Evolutionary conservation across 805 yeast genomes (phyloP).

Genomic region (Metschnikowia picachoensis): DNA sequence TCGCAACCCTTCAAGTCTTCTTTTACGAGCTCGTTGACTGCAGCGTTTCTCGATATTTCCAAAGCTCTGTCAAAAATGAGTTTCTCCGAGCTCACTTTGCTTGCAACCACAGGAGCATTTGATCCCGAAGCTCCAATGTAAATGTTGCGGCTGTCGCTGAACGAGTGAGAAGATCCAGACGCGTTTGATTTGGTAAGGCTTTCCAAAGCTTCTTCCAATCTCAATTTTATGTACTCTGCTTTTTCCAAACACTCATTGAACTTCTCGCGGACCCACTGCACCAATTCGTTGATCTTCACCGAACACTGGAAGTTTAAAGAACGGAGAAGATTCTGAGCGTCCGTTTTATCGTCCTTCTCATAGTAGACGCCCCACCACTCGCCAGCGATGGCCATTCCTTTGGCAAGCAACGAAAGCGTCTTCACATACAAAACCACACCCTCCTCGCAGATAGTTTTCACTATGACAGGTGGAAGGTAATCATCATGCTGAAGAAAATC

Average conservation of each 20-base stretch:
- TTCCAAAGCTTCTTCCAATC: constrained; percentile 49
- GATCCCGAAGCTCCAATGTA: constrained; percentile 11
- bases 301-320: constrained; percentile 22
- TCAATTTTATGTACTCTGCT: constrained; percentile 72
- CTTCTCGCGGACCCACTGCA: constrained; percentile 87
- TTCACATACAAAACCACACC: constrained; percentile 84
- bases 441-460: constrained; percentile 69
- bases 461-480: constrained; percentile 52
- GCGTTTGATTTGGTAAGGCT: constrained; percentile 19
- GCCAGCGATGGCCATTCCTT: constrained; percentile 81
- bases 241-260: constrained; percentile 87
- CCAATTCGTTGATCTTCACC: constrained; percentile 56
- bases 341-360: constrained; percentile 13
- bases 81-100: constrained; percentile 67
- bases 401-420: constrained; percentile 74
- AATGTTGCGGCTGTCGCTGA: constrained; percentile 9
- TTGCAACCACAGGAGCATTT: constrained; percentile 1
- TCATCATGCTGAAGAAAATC: constrained; percentile 37
- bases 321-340: constrained; percentile 10
- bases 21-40: constrained; percentile 77
- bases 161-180: constrained; percentile 1
- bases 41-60: constrained; percentile 89
- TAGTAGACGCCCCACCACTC: constrained; percentile 76
- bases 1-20: constrained; percentile 77
- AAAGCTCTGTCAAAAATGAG: constrained; percentile 88